These are phyloP conservation scores for Xylaria venustula DNA, from an alignment of 495 filamentous ascomycete genomes.

Conservation along the genomic window DNA sequence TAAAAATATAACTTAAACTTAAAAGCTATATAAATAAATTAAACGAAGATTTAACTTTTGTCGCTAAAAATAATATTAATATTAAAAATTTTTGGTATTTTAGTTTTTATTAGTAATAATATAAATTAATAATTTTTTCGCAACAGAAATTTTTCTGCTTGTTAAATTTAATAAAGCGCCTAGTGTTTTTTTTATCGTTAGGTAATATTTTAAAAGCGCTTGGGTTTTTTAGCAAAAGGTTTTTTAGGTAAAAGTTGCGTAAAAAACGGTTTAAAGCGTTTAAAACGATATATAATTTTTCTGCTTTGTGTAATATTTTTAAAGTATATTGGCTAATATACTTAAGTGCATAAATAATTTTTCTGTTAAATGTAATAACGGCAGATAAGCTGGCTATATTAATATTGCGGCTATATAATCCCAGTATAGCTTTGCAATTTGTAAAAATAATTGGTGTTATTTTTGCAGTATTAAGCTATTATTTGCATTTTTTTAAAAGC, in stretches of 20 bases:
- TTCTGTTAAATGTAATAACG: neutral
- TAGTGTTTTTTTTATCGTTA: neutral
- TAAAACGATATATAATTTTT: neutral
- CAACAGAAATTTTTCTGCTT: too few species aligned
- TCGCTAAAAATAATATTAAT: too few species aligned
- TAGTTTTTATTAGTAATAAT: too few species aligned
- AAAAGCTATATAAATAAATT: too few species aligned
- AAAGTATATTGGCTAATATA: neutral
- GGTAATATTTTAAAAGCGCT: neutral
- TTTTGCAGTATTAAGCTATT: neutral
- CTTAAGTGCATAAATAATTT: neutral
- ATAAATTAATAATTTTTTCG: too few species aligned
- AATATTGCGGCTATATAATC: neutral
- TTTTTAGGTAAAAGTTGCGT: too few species aligned
- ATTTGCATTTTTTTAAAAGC: neutral
- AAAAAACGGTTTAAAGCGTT: too few species aligned
- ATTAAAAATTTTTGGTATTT: too few species aligned
- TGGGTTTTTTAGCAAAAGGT: too few species aligned
- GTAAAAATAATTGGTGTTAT: neutral
- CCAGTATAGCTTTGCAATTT: neutral
- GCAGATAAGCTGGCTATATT: neutral
- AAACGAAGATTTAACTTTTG: too few species aligned
- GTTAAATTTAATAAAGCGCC: too few species aligned
- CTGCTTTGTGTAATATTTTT: neutral
- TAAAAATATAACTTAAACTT: too few species aligned